Evolutionary conservation across 2,329 filamentous ascomycete genomes (phyloP), one percentile per base, ranked within the genome.

Genomic region (Sarocladiaceae sp.): DNA sequence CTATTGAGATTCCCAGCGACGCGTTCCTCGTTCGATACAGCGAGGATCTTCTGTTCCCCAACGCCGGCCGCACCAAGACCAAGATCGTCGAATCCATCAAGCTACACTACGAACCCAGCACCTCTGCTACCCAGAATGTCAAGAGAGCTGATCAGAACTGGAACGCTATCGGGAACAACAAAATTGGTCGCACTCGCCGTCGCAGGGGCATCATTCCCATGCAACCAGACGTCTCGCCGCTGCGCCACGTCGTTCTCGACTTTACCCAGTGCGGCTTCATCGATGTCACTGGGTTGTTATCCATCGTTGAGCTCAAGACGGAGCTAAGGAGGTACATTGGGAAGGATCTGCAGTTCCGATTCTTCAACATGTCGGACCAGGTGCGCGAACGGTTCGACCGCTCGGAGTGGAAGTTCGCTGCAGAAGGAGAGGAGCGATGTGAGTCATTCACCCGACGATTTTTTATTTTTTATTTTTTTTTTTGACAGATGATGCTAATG

Each of bases 41-140:
- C 27, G 73, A 79, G 46, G 70, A 73, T 1, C 61, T 82, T 27
- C 74, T 82, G 58, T 83, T 82, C 62, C 73, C 71, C 48, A 82
- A 83, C 53, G 76, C 78, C 2, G 74, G 76, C 45, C 62, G 69
- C 32, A 59, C 72, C 47, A 77, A 75, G 39, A 65, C 58, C 2
- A 58, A 63, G 6, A 68, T 75, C 15, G 58, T 78, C 13, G 73
- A 80, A 48, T 60, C 63, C 2, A 56, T 79, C 29, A 69, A 75
- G 48, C 50, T 61, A 2, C 54, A 54, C 19, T 61, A 55, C 16
- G 52, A 60, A n/a, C 57, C 59, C n/a, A 72, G 68, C 0, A 63
- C 65, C 48, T 67, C 71, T 48, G 59, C 66, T 0, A 62, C 64
- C 1, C 53, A 61, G 3, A 64, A 67, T 47, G 60, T 63, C 37